Percentiles rank a stretch among this genome's conserved stretches.
These are phyloP conservation scores for Penicillium palitans DNA, from an alignment of 2,329 filamentous ascomycete species.

Conservation along the genomic window DNA sequence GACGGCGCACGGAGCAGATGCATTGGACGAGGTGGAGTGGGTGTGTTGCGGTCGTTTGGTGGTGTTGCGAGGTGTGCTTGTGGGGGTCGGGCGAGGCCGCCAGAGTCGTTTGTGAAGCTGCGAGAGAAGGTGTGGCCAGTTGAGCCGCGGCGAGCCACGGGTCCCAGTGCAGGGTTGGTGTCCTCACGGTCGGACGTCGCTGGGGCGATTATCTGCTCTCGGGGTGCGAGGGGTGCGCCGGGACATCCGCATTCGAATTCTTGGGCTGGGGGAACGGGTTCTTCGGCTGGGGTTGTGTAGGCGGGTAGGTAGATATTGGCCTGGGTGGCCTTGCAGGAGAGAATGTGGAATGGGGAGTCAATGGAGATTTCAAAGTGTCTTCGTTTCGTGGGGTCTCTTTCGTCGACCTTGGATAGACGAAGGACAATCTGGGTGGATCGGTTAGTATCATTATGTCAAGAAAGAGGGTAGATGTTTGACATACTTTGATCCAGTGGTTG, in stretches of 20 bases:
- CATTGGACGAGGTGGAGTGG: slow-evolving; percentile 65
- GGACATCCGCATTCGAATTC: slow-evolving; percentile 67
- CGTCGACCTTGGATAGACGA: slow-evolving; percentile 81
- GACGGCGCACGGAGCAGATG: slow-evolving; percentile 81
- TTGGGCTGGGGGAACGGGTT: slow-evolving; percentile 53
- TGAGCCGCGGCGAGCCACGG: slow-evolving; percentile 21
- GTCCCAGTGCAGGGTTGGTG: slow-evolving; percentile 21
- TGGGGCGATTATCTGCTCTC: slow-evolving; percentile 25
- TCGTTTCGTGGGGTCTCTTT: slow-evolving; percentile 73
- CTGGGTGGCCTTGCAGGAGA: slow-evolving; percentile 90
- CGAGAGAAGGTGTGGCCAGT: slow-evolving; percentile 28
- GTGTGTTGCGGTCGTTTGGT: slow-evolving; percentile 45
- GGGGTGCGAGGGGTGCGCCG: slow-evolving; percentile 55
- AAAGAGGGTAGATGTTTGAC: slow-evolving; percentile 21
- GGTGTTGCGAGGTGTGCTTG: slow-evolving; percentile 53
- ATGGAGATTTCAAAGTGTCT: slow-evolving; percentile 96
- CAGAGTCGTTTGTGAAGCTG: slow-evolving; percentile 44
- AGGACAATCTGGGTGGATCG: slow-evolving; percentile 70
- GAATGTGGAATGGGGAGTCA: slow-evolving; percentile 89
- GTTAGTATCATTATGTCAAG: slow-evolving; percentile 14
- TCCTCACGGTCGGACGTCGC: slow-evolving; percentile 33
- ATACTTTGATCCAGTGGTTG: slow-evolving; percentile 93
- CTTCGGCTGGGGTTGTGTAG: slow-evolving; percentile 63
- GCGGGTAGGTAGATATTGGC: slow-evolving; percentile 83
- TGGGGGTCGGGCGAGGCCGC: slow-evolving; percentile 47